Base-by-base conservation (phyloP, 805 yeast genomes). In the Maudiozyma pseudohumilis region DNA sequence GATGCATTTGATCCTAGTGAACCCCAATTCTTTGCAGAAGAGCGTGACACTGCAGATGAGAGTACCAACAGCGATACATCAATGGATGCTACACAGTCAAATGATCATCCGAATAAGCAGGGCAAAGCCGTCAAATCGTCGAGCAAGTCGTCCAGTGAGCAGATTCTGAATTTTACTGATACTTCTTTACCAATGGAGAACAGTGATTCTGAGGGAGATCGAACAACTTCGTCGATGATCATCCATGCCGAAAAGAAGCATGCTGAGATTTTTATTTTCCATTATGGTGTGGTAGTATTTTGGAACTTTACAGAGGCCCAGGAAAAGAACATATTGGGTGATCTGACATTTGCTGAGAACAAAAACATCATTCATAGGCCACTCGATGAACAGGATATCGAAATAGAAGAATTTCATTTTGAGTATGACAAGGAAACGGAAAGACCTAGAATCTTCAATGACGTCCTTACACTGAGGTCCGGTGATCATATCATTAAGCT, bases 281-380 rank as follows among this genome's bases (percentile, higher is more conserved):
- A 76, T 37, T 92, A 92, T 56, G 98, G 98, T 16, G 94, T 89
- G 11, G 86, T 92, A n/a, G 96, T 92, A 16, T 88, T 92, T 53
- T 92, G 98, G 98, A 92, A 92, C 53, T 87, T 92, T 49, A 77
- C 89, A 2, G 96, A 87, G 54, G 68, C 74, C 6, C 96, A 92
- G 54, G 98, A 92, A 52, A 87, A 87, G 63, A 92, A 89, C 50
- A 76, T 92, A 15, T 68, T 92, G 39, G 97, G 96, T 1, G 98
- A 92, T 53, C 66, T 92, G 45, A 81, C 75, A 27, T 72, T 72
- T 51, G 68, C 71, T 15, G 70, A 68, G 22, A 64, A 60, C 12
- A 68, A 65, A 56, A 62, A 70, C 9, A 61, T 87, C 17, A 73
- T 82, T 20, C 65, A 81, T 3, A 71, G 83, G 36, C 92, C 95